Percentiles rank a stretch among this genome's conserved stretches.
Evolutionary conservation across 2,329 filamentous ascomycete genomes (phyloP).

Genomic region (Dactylellina drechsleri): DNA sequence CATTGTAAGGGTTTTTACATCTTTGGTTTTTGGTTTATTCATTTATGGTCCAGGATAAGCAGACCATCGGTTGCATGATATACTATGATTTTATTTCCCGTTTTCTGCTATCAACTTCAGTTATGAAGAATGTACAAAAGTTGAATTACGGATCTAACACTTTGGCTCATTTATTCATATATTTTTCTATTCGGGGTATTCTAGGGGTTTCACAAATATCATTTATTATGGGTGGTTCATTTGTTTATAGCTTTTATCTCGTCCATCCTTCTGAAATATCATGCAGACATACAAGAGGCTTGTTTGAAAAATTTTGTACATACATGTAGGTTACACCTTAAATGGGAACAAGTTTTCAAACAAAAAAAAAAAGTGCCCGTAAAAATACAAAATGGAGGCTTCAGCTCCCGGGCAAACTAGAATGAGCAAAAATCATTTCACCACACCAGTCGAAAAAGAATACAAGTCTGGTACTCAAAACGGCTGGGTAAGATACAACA

Average conservation of each 20-base stretch:
- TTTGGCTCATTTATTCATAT: constrained; percentile 6
- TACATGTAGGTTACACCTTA: no score
- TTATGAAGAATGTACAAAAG: constrained; percentile 15
- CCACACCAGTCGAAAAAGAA: no score
- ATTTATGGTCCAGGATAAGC: constrained; percentile 24
- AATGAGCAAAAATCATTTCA: no score
- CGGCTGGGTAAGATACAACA: constrained; percentile 16
- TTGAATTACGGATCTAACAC: constrained; percentile 36
- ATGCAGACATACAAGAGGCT: no score
- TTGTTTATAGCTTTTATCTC: constrained; percentile 24
- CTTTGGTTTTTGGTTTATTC: constrained; percentile 9
- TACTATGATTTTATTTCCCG: constrained; percentile 10
- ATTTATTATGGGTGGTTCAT: constrained; percentile 11
- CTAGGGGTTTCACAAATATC: not conserved
- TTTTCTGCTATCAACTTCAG: constrained; percentile 24
- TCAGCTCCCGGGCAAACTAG: no score
- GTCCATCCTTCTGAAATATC: not conserved
- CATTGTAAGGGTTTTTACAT: constrained; percentile 1
- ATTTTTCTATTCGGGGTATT: constrained; percentile 6
- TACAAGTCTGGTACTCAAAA: constrained; percentile 7
- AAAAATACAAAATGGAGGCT: no score
- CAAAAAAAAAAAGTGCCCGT: no score
- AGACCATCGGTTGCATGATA: constrained; percentile 44
- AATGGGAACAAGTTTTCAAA: no score
- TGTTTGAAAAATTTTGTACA: no score